These are phyloP conservation scores for Epichloe gansuensis DNA, from an alignment of 2,329 filamentous ascomycete species.

Conservation along the genomic window DNA sequence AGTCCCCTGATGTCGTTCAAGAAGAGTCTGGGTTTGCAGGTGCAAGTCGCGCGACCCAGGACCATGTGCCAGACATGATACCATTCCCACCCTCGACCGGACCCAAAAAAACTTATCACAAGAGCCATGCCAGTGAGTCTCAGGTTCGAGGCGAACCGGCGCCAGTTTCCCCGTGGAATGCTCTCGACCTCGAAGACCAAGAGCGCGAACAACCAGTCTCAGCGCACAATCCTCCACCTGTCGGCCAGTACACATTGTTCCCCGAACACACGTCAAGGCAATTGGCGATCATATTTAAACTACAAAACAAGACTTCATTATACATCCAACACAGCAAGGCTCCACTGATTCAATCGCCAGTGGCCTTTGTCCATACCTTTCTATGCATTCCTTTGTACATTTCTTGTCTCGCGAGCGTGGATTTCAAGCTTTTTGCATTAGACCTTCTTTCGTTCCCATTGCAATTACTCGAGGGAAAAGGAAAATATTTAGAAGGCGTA, in stretches of 20 bases:
- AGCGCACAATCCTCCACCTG: slow-evolving; percentile 29
- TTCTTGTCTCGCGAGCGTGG: background rate
- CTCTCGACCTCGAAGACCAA: slow-evolving; percentile 22
- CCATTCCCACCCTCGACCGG: slow-evolving; percentile 14
- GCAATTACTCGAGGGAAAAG: background rate
- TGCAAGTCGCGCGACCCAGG: slow-evolving; percentile 13
- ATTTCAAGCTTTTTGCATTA: background rate
- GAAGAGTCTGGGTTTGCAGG: slow-evolving; percentile 7
- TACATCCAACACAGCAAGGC: background rate
- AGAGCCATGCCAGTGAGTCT: slow-evolving; percentile 27
- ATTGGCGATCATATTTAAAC: slow-evolving; percentile 21
- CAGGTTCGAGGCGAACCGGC: slow-evolving; percentile 19
- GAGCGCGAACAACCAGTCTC: slow-evolving; percentile 35
- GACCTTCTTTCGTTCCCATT: background rate
- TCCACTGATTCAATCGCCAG: background rate
- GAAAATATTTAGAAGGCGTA: background rate
- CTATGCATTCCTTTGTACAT: background rate
- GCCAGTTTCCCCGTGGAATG: slow-evolving; percentile 18
- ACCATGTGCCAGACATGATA: slow-evolving; percentile 24
- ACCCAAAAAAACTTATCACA: slow-evolving; percentile 19
- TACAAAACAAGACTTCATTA: background rate
- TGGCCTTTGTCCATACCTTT: background rate
- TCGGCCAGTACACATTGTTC: slow-evolving; percentile 36
- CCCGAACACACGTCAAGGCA: slow-evolving; percentile 21
- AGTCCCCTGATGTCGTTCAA: slow-evolving; percentile 10